phyloP scores from a whole-genome alignment of 176 grass and related monocot genomes.

The Carex cristatella region DNA sequence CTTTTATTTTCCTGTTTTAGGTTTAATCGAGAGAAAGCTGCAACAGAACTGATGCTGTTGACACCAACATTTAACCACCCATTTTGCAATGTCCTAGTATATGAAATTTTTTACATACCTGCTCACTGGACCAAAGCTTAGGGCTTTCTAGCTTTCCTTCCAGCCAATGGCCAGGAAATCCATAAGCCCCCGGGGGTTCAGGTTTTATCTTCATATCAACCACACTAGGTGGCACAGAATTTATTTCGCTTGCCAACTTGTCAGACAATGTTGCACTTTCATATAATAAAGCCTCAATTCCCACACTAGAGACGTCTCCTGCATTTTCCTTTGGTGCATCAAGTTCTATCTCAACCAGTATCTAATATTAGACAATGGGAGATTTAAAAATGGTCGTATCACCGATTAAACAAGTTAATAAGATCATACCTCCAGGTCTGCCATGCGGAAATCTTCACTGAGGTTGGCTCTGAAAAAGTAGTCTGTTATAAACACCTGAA shows the following conservation, averaged over 20 bases:
- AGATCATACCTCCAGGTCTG: slow-evolving; percentile 75
- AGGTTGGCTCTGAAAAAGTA: slow-evolving; percentile 92
- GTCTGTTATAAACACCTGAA: slow-evolving; percentile 91
- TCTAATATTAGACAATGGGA: not conserved
- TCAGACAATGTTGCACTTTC: slow-evolving; percentile 50
- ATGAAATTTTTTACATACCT: slow-evolving; percentile 43
- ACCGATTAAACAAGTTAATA: not conserved
- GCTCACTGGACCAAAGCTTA: slow-evolving; percentile 95
- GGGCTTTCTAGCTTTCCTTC: slow-evolving; percentile 80
- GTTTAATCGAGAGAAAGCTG: slow-evolving; percentile 32
- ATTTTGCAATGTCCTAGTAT: not conserved
- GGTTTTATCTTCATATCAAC: slow-evolving; percentile 60
- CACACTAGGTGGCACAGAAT: slow-evolving; percentile 31
- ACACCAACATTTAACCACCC: not conserved
- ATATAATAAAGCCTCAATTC: slow-evolving; percentile 73
- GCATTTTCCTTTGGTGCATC: slow-evolving; percentile 50
- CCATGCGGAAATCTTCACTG: slow-evolving; percentile 53
- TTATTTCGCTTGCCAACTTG: slow-evolving; percentile 25
- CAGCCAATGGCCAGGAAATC: slow-evolving; percentile 68
- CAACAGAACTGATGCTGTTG: slow-evolving; percentile 4
- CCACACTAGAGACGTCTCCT: slow-evolving; percentile 46
- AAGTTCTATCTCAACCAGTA: slow-evolving; percentile 69
- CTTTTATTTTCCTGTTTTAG: not conserved
- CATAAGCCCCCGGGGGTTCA: slow-evolving; percentile 30
- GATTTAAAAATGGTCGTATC: not conserved